Evolutionary conservation across 2,329 filamentous ascomycete genomes (phyloP).

Genomic region (Colletotrichum camelliae): DNA sequence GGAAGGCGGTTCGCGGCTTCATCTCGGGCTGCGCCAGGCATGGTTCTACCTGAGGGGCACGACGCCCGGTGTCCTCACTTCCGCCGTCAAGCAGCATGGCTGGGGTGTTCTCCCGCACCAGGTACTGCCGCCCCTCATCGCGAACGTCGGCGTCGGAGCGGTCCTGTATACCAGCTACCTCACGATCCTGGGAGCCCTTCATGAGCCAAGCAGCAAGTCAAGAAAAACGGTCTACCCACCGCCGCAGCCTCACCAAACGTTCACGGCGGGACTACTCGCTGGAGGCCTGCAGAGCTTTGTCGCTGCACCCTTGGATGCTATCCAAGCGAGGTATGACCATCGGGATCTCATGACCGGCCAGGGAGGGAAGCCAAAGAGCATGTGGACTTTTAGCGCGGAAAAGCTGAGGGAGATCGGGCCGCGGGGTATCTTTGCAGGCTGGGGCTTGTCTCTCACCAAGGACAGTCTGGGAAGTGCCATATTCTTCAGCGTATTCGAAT

Average conservation of each 20-base stretch:
- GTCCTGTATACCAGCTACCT: constrained; percentile 80
- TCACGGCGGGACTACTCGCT: constrained; percentile 72
- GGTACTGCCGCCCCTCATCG: constrained; percentile 76
- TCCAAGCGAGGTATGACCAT: constrained; percentile 75
- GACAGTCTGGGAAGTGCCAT: constrained; percentile 72
- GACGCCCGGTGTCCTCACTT: constrained; percentile 71
- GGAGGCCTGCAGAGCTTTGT: constrained; percentile 73
- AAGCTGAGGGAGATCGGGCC: constrained; percentile 73
- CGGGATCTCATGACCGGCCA: constrained; percentile 49
- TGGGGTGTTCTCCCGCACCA: constrained; percentile 79
- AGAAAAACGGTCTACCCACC: constrained; percentile 73
- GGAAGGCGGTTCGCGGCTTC: constrained; percentile 36
- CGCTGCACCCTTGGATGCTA: constrained; percentile 77
- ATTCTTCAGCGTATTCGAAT: constrained; percentile 80
- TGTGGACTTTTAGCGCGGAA: constrained; percentile 74
- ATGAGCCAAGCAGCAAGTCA: constrained; percentile 64
- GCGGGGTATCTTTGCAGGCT: constrained; percentile 77
- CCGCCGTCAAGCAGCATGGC: constrained; percentile 72
- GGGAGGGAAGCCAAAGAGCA: constrained; percentile 58
- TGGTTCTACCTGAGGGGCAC: constrained; percentile 64
- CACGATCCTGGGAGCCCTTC: constrained; percentile 68
- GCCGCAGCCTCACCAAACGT: constrained; percentile 66
- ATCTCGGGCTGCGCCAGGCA: constrained; percentile 41
- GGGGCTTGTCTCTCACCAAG: constrained; percentile 71
- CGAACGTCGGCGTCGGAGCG: constrained; percentile 76